A percentile compares a stretch with the other conserved stretches of the same genome.
Conservation (phyloP, 73 alveolate genomes). For the Paramecium sexaurelia region DNA sequence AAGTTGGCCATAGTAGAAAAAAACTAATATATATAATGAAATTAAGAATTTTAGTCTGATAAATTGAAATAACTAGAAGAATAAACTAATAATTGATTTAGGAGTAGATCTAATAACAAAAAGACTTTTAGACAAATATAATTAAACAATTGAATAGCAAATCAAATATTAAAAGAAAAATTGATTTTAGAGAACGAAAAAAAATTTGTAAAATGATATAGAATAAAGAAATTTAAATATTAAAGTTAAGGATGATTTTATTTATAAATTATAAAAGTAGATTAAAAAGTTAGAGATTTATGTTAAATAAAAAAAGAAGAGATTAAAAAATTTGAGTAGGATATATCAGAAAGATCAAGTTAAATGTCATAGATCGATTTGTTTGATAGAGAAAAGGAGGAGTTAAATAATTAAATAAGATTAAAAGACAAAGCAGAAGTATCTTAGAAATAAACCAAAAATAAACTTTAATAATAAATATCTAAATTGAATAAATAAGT, state of each 20-base stretch:
- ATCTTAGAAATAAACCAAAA: neutral
- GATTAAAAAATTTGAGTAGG: neutral
- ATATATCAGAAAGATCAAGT: neutral
- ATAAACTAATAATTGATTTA: neutral
- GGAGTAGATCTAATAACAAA: conserved; percentile 12
- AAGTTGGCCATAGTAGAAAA: neutral
- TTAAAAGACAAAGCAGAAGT: neutral
- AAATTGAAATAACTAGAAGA: conserved; percentile 2
- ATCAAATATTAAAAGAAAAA: too few relatives aligned
- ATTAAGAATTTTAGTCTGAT: neutral
- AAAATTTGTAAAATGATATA: neutral
- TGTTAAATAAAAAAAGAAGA: neutral
- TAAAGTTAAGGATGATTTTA: neutral
- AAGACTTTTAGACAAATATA: neutral
- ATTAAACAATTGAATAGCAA: too few relatives aligned
- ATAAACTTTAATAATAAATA: neutral
- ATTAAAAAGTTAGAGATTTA: neutral
- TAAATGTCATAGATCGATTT: neutral
- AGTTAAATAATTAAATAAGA: neutral
- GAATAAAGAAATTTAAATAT: neutral
- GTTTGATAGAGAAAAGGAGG: conserved; percentile 1
- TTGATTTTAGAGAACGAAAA: too few relatives aligned
- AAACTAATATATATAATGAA: neutral
- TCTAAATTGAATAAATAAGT: neutral
- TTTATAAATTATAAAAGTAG: neutral